Conservation (phyloP, 1,284 basidiomycete genomes). For the Fomitopsis palustris region DNA sequence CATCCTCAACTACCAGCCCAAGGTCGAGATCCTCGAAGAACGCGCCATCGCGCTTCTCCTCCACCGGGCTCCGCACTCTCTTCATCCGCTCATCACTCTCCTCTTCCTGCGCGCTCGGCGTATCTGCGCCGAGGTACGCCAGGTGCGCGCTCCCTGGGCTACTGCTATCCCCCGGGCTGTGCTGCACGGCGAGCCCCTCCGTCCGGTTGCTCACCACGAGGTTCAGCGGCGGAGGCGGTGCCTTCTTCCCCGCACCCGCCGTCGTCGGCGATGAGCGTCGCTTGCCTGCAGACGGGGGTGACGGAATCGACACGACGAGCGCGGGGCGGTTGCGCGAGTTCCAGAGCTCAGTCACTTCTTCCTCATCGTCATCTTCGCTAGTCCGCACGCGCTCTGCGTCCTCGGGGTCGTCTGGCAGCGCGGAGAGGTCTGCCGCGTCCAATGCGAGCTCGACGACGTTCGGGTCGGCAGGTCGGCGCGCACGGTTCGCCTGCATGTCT, state of each 20-base stretch:
- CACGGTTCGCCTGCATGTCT: constrained; percentile 40
- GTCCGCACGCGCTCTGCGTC: constrained; percentile 13
- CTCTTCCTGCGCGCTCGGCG: constrained; percentile 12
- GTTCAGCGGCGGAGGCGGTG: constrained; percentile 49
- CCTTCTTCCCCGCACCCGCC: constrained; percentile 24
- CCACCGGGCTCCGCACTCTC: constrained; percentile 39
- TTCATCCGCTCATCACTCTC: constrained; percentile 15
- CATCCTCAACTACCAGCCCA: constrained; percentile 47
- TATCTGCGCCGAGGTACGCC: constrained; percentile 28
- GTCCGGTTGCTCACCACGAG: constrained; percentile 25
- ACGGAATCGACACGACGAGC: constrained; percentile 30
- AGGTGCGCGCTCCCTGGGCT: constrained; percentile 25
- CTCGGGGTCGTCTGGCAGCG: constrained; percentile 32
- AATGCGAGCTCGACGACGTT: constrained; percentile 52
- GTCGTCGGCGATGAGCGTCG: constrained; percentile 27
- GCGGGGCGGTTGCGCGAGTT: constrained; percentile 29
- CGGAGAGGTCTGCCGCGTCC: constrained; percentile 43
- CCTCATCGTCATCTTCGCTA: constrained; percentile 19
- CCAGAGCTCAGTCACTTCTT: constrained; percentile 25
- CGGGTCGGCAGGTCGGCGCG: constrained; percentile 34
- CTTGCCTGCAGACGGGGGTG: constrained; percentile 18
- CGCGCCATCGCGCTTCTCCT: constrained; percentile 62
- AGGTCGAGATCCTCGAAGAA: constrained; percentile 71
- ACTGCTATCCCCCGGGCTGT: constrained; percentile 15
- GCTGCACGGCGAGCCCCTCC: constrained; percentile 13